These are phyloP conservation scores for Malassezia sp. DNA, from an alignment of 1,284 basidiomycete genomes.

Conservation along the genomic window DNA sequence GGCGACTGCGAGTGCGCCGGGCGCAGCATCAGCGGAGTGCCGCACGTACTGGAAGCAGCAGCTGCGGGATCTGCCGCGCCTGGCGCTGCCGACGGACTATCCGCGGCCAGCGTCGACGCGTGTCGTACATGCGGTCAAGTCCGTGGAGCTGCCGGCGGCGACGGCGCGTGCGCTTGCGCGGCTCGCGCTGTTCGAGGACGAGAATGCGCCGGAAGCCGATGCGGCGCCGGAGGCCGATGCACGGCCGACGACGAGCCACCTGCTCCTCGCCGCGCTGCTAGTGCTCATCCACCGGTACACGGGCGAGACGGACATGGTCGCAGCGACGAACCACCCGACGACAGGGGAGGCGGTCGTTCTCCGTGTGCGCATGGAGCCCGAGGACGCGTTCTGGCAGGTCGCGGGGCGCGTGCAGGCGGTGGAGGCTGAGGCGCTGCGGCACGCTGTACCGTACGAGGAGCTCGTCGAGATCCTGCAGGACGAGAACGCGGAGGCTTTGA, in stretches of 20 bases:
- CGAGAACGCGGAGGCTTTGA: slow-evolving; percentile 21
- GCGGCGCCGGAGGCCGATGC: slow-evolving; percentile 13
- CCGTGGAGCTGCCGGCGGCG: slow-evolving; percentile 23
- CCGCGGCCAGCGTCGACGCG: slow-evolving; percentile 58
- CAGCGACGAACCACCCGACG: slow-evolving; percentile 68
- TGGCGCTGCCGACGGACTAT: slow-evolving; percentile 92
- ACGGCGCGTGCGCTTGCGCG: slow-evolving; percentile 34
- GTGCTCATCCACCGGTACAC: slow-evolving; percentile 90
- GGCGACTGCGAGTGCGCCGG: no score
- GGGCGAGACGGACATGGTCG: slow-evolving; percentile 83
- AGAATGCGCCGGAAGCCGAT: slow-evolving; percentile 22
- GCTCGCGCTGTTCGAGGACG: slow-evolving; percentile 58
- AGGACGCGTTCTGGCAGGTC: slow-evolving; percentile 82
- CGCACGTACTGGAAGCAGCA: slow-evolving; percentile 41
- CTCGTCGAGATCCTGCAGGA: slow-evolving; percentile 55
- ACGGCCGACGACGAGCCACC: slow-evolving; percentile 71
- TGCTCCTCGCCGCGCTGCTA: slow-evolving; percentile 79
- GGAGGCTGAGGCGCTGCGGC: slow-evolving; percentile 69
- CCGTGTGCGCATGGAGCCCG: slow-evolving; percentile 70
- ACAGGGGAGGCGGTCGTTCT: slow-evolving; percentile 71
- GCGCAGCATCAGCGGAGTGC: no score
- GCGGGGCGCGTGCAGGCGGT: slow-evolving; percentile 73
- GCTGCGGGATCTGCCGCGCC: slow-evolving; percentile 62
- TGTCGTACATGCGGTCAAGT: slow-evolving; percentile 39
- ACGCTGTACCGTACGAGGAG: slow-evolving; percentile 70